These are phyloP conservation scores for Fusarium marasasianum DNA, from an alignment of 2,329 filamentous ascomycete species.

Conservation along the genomic window DNA sequence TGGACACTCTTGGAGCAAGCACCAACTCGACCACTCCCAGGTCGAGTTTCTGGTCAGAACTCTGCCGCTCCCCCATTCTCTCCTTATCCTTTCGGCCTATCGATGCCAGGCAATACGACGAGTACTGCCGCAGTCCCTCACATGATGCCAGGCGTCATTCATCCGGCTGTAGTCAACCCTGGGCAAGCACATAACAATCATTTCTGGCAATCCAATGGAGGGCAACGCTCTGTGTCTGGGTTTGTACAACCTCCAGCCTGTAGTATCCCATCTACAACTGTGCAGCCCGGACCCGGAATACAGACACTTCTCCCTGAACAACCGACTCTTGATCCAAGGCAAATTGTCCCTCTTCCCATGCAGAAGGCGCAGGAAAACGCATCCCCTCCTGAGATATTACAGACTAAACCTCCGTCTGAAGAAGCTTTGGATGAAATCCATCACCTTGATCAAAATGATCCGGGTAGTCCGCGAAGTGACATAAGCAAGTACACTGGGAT, in stretches of 20 bases:
- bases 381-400: constrained; percentile 12
- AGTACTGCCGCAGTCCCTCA: not conserved
- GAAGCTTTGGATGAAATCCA: constrained; percentile 34
- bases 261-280: not conserved
- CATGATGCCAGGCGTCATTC: constrained; percentile 7
- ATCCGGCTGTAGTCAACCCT: constrained; percentile 13
- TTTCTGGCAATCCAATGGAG: not conserved
- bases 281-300: not conserved
- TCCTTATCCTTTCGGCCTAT: constrained; percentile 1
- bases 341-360: not conserved
- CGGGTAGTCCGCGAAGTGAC: constrained; percentile 9
- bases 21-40: not conserved
- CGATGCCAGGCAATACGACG: not conserved
- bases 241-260: not conserved
- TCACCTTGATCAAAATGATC: not conserved
- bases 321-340: not conserved
- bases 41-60: not conserved
- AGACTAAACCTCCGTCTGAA: constrained; percentile 46
- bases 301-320: not conserved
- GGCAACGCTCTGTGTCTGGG: constrained; percentile 12
- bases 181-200: not conserved
- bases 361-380: not conserved
- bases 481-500: not conserved
- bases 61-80: not conserved
- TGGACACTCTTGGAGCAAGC: constrained; percentile 36